phyloP scores from a whole-genome alignment of 176 grass and related monocot species.

The Zea mays region DNA sequence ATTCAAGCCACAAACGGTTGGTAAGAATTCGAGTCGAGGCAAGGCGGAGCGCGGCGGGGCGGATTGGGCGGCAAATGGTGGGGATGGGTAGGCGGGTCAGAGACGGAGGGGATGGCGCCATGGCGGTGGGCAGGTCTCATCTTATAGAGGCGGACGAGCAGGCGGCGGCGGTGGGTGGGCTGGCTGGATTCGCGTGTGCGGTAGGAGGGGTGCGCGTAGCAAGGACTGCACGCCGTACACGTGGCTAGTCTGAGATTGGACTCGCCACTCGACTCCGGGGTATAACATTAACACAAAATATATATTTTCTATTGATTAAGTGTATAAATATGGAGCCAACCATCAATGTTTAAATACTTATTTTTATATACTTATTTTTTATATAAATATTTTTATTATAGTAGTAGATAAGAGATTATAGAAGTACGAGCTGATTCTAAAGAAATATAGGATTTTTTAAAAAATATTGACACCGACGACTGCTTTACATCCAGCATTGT shows the following conservation, averaged over 20 bases:
- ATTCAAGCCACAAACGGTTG: background rate
- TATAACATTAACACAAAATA: too few relatives aligned
- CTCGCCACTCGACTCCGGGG: background rate
- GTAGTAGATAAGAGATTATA: too few relatives aligned
- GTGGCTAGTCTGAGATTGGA: conserved; percentile 23
- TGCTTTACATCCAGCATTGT: too few relatives aligned
- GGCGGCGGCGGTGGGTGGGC: background rate
- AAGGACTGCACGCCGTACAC: background rate
- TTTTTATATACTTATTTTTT: too few relatives aligned
- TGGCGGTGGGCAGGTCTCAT: background rate
- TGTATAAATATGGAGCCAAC: too few relatives aligned
- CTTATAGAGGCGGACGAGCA: conserved; percentile 9
- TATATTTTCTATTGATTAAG: too few relatives aligned
- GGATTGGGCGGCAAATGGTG: conserved; percentile 34
- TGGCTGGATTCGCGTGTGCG: conserved; percentile 13
- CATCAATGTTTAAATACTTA: too few relatives aligned
- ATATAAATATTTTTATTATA: too few relatives aligned
- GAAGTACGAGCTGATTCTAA: too few relatives aligned
- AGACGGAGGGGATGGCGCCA: background rate
- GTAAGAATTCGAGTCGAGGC: background rate
- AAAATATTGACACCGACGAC: too few relatives aligned
- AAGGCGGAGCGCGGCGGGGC: conserved; percentile 13
- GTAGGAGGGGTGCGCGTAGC: conserved; percentile 17
- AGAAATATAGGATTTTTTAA: too few relatives aligned
- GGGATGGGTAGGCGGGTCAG: background rate